A percentile compares a stretch with the other conserved stretches of the same genome.
Conservation (phyloP, 257 asterid genomes). For the Mentha longifolia region DNA sequence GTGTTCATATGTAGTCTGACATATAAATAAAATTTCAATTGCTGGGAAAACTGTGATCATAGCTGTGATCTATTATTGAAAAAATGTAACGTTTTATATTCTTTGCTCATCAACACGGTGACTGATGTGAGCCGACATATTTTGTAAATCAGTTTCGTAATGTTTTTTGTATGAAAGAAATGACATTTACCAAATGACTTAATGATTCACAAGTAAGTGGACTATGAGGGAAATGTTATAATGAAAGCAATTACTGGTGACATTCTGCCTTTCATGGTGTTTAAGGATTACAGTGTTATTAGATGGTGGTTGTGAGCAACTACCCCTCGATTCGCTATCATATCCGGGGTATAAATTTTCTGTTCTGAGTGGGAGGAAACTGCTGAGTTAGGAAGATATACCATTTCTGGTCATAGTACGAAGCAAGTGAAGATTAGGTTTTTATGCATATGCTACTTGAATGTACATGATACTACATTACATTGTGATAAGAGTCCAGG, state of each 20-base stretch:
- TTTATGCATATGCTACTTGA: neutral
- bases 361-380: no score
- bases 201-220: no score
- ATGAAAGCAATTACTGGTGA: neutral
- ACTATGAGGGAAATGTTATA: no score
- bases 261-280: neutral
- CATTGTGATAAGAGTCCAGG: neutral
- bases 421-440: neutral
- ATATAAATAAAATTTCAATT: neutral
- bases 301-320: no score
- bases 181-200: no score
- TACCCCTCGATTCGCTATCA: neutral
- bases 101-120: neutral
- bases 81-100: neutral
- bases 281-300: neutral
- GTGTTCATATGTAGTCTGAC: neutral
- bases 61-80: neutral
- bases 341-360: neutral
- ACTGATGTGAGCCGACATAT: neutral
- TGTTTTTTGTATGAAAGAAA: neutral
- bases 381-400: neutral
- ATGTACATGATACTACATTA: neutral
- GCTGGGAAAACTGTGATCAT: neutral
- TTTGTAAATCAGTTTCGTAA: neutral
- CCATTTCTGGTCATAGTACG: neutral